Evolutionary conservation across 2,329 filamentous ascomycete species (phyloP).

Genomic region (Fusarium euwallaceae): DNA sequence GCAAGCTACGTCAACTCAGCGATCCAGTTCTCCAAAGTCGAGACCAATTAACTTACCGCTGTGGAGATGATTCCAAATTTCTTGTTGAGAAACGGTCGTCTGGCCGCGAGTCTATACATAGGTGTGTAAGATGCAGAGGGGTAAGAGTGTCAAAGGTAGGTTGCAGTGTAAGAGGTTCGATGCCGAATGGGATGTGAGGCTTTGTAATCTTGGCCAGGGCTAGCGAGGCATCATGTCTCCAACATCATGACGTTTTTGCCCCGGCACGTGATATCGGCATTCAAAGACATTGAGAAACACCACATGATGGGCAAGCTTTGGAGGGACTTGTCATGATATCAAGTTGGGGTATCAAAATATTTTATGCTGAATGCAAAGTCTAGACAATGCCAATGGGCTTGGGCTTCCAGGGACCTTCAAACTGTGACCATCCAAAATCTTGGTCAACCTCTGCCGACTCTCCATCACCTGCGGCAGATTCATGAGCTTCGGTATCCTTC

Average conservation of each 20-base stretch:
- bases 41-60: slow-evolving; percentile 35
- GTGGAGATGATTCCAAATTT: slow-evolving; percentile 46
- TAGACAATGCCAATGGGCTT: slow-evolving; percentile 70
- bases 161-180: slow-evolving; percentile 16
- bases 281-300: background rate
- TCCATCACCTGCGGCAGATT: slow-evolving; percentile 39
- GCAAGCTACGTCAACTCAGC: slow-evolving; percentile 28
- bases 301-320: background rate
- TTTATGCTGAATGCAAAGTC: slow-evolving; percentile 11
- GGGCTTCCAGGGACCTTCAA: slow-evolving; percentile 67
- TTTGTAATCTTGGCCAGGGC: slow-evolving; percentile 42
- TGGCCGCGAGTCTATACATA: slow-evolving; percentile 60
- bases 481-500: slow-evolving; percentile 18
- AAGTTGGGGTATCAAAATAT: slow-evolving; percentile 28
- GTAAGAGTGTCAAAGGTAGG: background rate
- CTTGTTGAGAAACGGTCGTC: slow-evolving; percentile 51
- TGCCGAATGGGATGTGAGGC: slow-evolving; percentile 40
- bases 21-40: background rate
- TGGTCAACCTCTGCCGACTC: slow-evolving; percentile 24
- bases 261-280: slow-evolving; percentile 39
- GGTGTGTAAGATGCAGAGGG: background rate
- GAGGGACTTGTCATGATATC: background rate
- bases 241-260: slow-evolving; percentile 41
- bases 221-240: slow-evolving; percentile 35
- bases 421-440: slow-evolving; percentile 60